Conservation (phyloP, 306 rosid species). For the Vigna unguiculata region DNA sequence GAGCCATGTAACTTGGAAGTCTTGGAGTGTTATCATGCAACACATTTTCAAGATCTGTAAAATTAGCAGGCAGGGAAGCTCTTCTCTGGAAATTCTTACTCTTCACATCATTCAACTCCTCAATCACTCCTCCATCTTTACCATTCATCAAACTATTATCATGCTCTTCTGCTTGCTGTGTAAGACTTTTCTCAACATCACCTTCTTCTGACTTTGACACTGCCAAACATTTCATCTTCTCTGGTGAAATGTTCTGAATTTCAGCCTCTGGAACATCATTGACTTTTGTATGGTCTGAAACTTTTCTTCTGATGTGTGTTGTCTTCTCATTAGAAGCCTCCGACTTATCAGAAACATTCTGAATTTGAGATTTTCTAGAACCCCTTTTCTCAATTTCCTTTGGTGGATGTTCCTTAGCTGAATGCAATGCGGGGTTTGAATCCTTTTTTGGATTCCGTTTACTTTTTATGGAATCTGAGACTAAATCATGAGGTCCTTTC, state of each 20-base stretch:
- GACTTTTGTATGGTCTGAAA: conserved; percentile 16
- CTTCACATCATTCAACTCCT: conserved; percentile 37
- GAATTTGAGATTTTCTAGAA: conserved; percentile 31
- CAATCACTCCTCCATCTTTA: conserved; percentile 32
- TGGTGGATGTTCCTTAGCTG: conserved; percentile 43
- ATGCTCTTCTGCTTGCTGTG: conserved; percentile 25
- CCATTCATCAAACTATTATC: conserved; percentile 1
- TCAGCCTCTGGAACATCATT: conserved; percentile 38
- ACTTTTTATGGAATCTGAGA: conserved; percentile 37
- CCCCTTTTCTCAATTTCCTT: conserved; percentile 47
- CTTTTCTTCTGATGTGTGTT: conserved; percentile 19
- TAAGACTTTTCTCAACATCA: conserved; percentile 26
- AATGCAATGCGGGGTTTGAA: conserved; percentile 26
- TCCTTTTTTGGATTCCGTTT: conserved; percentile 42
- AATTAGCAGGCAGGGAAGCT: conserved; percentile 51
- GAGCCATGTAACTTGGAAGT: conserved; percentile 56
- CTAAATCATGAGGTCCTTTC: conserved; percentile 28
- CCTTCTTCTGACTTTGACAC: conserved; percentile 28
- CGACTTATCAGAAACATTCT: conserved; percentile 33
- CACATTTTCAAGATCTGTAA: conserved; percentile 39
- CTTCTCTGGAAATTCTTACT: conserved; percentile 42
- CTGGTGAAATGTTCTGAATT: no score
- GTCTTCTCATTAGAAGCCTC: conserved; percentile 40
- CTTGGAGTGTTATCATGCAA: conserved; percentile 33
- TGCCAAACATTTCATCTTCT: conserved; percentile 23